A percentile compares a stretch with the other conserved stretches of the same genome.
Conservation (phyloP, 768 basidiomycete genomes). For the Collybia mongolica region DNA sequence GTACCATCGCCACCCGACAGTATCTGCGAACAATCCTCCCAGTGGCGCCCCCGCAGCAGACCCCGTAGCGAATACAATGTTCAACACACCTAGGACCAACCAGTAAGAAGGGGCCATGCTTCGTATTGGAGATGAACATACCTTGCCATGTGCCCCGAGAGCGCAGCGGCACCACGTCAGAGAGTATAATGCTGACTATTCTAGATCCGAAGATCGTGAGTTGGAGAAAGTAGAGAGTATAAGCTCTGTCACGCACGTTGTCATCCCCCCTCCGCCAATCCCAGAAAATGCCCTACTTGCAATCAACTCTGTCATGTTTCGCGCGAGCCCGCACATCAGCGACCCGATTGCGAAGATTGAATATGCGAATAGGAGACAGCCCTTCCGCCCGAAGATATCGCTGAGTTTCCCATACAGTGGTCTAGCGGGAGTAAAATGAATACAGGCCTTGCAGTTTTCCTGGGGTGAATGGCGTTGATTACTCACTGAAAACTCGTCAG, state of each 20-base stretch:
- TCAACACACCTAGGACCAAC: slow-evolving; percentile 43
- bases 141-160: slow-evolving; percentile 73
- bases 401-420: slow-evolving; percentile 65
- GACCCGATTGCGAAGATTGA: slow-evolving; percentile 52
- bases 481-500: slow-evolving; percentile 60
- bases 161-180: slow-evolving; percentile 62
- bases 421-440: slow-evolving; percentile 24
- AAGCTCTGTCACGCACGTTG: slow-evolving; percentile 41
- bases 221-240: neutral
- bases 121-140: slow-evolving; percentile 9
- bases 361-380: slow-evolving; percentile 56
- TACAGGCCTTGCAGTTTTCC: neutral
- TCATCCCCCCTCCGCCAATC: slow-evolving; percentile 62
- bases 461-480: too few relatives aligned
- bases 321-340: slow-evolving; percentile 50
- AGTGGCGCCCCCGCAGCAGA: slow-evolving; percentile 60
- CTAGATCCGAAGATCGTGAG: slow-evolving; percentile 24
- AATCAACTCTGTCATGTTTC: slow-evolving; percentile 54
- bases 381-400: slow-evolving; percentile 65
- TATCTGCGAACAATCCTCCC: slow-evolving; percentile 62
- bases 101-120: neutral
- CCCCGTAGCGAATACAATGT: slow-evolving; percentile 59
- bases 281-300: slow-evolving; percentile 54
- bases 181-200: slow-evolving; percentile 63
- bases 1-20: slow-evolving; percentile 67